Percentiles rank a stretch among this genome's conserved stretches.
Conservation (phyloP, 352 stramenopile genomes). For the Pythium aquatile region DNA sequence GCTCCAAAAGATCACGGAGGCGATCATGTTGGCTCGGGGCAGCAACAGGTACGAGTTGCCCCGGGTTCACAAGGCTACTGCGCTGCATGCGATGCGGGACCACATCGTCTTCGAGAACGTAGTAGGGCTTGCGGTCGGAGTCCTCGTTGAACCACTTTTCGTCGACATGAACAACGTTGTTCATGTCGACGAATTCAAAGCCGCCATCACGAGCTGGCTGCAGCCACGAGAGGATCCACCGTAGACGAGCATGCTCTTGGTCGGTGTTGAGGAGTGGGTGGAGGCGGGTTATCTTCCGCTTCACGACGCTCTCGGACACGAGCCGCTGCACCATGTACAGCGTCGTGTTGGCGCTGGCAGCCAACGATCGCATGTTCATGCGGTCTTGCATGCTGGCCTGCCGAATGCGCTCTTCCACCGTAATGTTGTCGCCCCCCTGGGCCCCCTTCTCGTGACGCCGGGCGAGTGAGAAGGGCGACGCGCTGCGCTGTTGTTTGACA, state of each 20-base stretch:
- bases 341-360: slow-evolving; percentile 1
- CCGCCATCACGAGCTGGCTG: neutral
- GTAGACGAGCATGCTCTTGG: slow-evolving; percentile 12
- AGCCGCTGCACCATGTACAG: slow-evolving; percentile 10
- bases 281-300: slow-evolving; percentile 1
- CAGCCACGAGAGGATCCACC: slow-evolving; percentile 17
- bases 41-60: neutral
- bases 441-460: no score
- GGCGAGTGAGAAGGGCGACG: neutral
- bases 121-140: slow-evolving; percentile 9
- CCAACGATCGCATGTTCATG: slow-evolving; percentile 6
- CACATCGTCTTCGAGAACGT: slow-evolving; percentile 14
- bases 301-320: neutral
- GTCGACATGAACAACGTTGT: slow-evolving; percentile 26
- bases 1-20: neutral
- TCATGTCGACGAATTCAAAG: slow-evolving; percentile 21
- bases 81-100: slow-evolving; percentile 11
- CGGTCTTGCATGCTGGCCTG: neutral
- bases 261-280: slow-evolving; percentile 10
- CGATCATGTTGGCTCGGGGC: neutral
- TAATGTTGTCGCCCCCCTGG: no score
- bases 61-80: neutral
- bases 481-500: neutral
- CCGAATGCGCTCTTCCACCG: slow-evolving; percentile 2
- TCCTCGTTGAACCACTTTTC: slow-evolving; percentile 30